These are phyloP conservation scores for Flaveria sonorensis DNA, from an alignment of 129 eudicot genomes.

Conservation along the genomic window DNA sequence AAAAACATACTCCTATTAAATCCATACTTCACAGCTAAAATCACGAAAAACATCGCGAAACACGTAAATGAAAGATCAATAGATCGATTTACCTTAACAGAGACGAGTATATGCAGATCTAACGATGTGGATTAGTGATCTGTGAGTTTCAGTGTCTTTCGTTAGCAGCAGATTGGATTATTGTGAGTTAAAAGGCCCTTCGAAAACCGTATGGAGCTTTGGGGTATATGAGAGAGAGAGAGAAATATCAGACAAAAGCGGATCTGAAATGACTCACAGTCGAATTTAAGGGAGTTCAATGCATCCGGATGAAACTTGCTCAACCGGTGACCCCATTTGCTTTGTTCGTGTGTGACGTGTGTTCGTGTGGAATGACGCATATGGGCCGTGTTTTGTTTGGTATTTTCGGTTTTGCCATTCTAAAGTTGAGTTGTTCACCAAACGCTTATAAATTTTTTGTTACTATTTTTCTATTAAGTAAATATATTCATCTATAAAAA, in stretches of 20 bases:
- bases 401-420: background rate
- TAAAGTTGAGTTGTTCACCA: background rate
- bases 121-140: constrained; percentile 2
- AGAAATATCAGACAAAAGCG: constrained; percentile 26
- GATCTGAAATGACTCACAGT: constrained; percentile 40
- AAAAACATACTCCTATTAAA: constrained; percentile 19
- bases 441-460: too few relatives aligned
- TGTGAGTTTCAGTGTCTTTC: constrained; percentile 27
- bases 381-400: constrained; percentile 1
- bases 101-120: constrained; percentile 24
- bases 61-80: background rate
- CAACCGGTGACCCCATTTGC: constrained; percentile 21
- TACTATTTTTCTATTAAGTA: too few relatives aligned
- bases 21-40: constrained; percentile 9
- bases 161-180: constrained; percentile 30
- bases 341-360: constrained; percentile 22
- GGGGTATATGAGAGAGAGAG: constrained; percentile 22
- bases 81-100: constrained; percentile 24
- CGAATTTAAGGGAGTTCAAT: constrained; percentile 25
- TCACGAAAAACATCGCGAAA: background rate
- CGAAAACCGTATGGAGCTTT: constrained; percentile 26
- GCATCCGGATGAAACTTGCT: constrained; percentile 29
- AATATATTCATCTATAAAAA: too few relatives aligned
- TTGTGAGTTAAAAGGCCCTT: constrained; percentile 17
- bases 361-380: background rate